Percentiles rank a stretch among this genome's conserved stretches.
These are phyloP conservation scores for Osmanthus fragrans DNA, from an alignment of 257 asterid species.

Conservation along the genomic window DNA sequence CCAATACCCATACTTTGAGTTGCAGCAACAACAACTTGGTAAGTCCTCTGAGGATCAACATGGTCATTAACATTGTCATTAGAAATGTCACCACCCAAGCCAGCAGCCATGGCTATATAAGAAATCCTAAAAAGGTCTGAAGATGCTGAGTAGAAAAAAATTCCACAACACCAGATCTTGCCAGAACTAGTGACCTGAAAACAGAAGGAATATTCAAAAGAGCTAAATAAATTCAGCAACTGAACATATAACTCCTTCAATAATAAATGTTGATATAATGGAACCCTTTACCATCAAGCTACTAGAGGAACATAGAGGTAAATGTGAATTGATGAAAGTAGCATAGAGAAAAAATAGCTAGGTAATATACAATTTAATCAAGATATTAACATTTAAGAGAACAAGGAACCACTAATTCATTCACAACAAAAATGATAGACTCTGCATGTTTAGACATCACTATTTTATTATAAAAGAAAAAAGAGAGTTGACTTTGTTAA, in stretches of 20 bases:
- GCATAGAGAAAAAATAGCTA: background rate
- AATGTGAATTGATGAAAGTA: background rate
- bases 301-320: background rate
- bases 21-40: conserved; percentile 94
- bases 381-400: background rate
- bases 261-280: background rate
- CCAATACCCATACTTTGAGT: conserved; percentile 89
- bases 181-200: background rate
- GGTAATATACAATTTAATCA: background rate
- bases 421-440: background rate
- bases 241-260: background rate
- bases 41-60: conserved; percentile 49
- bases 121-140: background rate
- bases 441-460: background rate
- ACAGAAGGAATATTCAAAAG: background rate
- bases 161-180: background rate
- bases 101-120: conserved; percentile 53
- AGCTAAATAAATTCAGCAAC: background rate
- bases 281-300: background rate
- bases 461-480: background rate
- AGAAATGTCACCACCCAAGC: conserved; percentile 34
- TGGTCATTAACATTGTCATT: conserved; percentile 33
- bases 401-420: background rate
- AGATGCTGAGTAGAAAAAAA: background rate
- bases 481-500: background rate